Evolutionary conservation across 1,284 basidiomycete species (phyloP).

Genomic region (Tranzscheliella williamsii): DNA sequence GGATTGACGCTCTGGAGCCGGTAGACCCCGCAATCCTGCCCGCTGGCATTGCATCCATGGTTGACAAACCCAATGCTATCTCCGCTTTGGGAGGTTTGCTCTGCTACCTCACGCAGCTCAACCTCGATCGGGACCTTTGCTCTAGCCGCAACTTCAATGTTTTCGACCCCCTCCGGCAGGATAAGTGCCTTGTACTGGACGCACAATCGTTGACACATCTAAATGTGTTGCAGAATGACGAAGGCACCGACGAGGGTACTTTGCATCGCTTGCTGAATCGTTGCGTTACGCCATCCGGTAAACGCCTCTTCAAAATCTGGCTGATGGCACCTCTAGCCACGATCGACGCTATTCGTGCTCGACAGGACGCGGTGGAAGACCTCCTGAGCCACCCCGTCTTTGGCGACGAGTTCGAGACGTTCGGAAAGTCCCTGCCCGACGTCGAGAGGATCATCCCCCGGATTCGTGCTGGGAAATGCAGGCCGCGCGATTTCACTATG

Average conservation of each 20-base stretch:
- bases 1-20: slow-evolving; percentile 33
- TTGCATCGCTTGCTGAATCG: slow-evolving; percentile 58
- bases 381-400: slow-evolving; percentile 41
- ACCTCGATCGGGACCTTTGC: slow-evolving; percentile 56
- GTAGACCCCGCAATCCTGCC: slow-evolving; percentile 39
- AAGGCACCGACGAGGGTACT: slow-evolving; percentile 56
- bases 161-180: slow-evolving; percentile 47
- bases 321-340: slow-evolving; percentile 52
- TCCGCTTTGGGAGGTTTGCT: slow-evolving; percentile 56
- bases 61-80: slow-evolving; percentile 43
- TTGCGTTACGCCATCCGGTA: slow-evolving; percentile 58
- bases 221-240: slow-evolving; percentile 58
- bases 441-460: slow-evolving; percentile 57
- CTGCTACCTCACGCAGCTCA: slow-evolving; percentile 55
- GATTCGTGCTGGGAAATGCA: slow-evolving; percentile 55
- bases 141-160: slow-evolving; percentile 58
- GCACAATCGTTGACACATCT: slow-evolving; percentile 58
- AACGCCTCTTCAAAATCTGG: slow-evolving; percentile 59
- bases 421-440: slow-evolving; percentile 54
- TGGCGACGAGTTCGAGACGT: slow-evolving; percentile 45
- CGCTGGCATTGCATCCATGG: slow-evolving; percentile 45
- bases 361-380: slow-evolving; percentile 58
- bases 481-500: slow-evolving; percentile 54
- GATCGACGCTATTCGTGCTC: slow-evolving; percentile 45
- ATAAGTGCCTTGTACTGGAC: slow-evolving; percentile 54